phyloP scores from a whole-genome alignment of 176 grass and related monocot species.

The Bothriochloa decipiens region DNA sequence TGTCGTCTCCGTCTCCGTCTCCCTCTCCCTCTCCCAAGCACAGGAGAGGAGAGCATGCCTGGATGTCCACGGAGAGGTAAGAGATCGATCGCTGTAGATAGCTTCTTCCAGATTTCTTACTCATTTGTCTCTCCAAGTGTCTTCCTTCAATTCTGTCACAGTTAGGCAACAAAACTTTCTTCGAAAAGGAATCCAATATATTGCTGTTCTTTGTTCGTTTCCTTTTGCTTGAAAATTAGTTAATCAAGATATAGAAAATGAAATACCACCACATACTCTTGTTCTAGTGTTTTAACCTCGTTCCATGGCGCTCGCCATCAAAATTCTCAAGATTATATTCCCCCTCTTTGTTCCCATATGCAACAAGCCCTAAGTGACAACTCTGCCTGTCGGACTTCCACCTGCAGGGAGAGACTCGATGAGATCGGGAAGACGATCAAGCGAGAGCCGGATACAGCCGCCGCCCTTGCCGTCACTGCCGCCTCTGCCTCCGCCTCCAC shows the following conservation, averaged over 20 bases:
- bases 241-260: conserved; percentile 4
- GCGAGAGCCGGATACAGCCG: conserved; percentile 52
- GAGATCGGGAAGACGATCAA: conserved; percentile 88
- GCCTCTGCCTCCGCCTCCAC: conserved; percentile 7
- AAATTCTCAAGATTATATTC: neutral
- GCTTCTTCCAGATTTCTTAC: neutral
- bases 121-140: neutral
- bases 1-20: neutral
- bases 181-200: neutral
- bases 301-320: neutral
- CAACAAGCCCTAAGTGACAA: conserved; percentile 42
- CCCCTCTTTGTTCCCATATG: conserved; percentile 12
- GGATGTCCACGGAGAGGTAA: conserved; percentile 90
- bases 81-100: neutral
- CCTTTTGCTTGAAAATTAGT: conserved; percentile 32
- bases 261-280: neutral
- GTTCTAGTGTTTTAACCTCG: conserved; percentile 11
- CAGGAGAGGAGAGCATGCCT: conserved; percentile 78
- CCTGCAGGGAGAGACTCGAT: conserved; percentile 65
- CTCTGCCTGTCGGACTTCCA: conserved; percentile 2
- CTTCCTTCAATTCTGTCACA: neutral
- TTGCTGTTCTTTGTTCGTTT: conserved; percentile 11
- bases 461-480: neutral
- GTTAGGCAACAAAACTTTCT: neutral
- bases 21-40: neutral